Evolutionary conservation across 495 filamentous ascomycete species (phyloP).

Genomic region (Aspergillus kassunensis): DNA sequence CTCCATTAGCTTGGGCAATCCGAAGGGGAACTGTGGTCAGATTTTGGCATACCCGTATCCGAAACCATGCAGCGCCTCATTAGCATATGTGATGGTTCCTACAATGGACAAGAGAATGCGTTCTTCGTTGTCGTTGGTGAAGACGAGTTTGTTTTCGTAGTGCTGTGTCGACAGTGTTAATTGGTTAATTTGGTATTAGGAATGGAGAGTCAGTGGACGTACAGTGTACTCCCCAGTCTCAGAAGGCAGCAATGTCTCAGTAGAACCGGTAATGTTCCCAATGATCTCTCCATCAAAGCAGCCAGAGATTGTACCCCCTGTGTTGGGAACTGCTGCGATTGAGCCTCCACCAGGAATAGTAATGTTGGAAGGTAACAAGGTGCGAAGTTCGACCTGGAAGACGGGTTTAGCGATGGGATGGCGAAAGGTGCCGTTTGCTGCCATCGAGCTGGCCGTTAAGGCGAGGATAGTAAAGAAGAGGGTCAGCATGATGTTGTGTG

Average conservation of each 20-base stretch:
- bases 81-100: background rate
- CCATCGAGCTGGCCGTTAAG: background rate
- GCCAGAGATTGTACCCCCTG: background rate
- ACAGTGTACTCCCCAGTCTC: conserved; percentile 1
- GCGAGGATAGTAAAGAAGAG: background rate
- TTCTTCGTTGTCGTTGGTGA: background rate
- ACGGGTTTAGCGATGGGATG: background rate
- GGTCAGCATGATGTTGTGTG: background rate
- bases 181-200: too few relatives aligned
- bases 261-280: background rate
- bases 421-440: conserved; percentile 1
- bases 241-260: background rate
- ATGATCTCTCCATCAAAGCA: background rate
- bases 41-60: background rate
- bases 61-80: background rate
- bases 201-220: too few relatives aligned
- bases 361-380: background rate
- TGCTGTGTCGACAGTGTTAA: too few relatives aligned
- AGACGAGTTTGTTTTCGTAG: background rate
- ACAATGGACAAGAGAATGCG: background rate
- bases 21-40: background rate
- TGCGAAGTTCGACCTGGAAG: conserved; percentile 4
- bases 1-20: too few relatives aligned
- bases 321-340: conserved; percentile 2
- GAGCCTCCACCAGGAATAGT: background rate